Evolutionary conservation across 495 filamentous ascomycete species (phyloP), one percentile per base, ranked within the genome.

Genomic region (Entonaema liquescens): DNA sequence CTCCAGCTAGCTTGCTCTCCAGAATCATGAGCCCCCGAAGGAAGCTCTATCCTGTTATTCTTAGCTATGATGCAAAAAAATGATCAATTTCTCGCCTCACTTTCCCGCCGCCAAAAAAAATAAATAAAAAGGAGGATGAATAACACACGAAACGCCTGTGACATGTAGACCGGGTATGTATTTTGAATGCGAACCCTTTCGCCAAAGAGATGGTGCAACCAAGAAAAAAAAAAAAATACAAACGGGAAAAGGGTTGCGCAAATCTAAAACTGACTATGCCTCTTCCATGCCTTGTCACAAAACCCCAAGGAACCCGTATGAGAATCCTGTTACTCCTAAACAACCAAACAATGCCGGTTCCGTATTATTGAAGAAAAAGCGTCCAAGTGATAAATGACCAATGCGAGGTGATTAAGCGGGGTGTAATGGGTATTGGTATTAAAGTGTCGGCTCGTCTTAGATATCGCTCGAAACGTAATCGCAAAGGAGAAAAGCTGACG

Each of bases 291-390:
- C 65, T 42, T 65, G 70, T 47, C 33, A 49, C 50, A 58, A 68
- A 44, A 50, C 63, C 29, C 61, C 49, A 3, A 47, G 19, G 19
- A 33, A 62, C 68, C 59, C 65, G 62, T 65, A 67, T 69, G 49
- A 57, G 25, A 59, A 59, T 2, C 31, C 35, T 63, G 72, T 40
- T 60, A 68, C 70, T 73, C 70, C 70, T 68, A 62, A 74, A 74
- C 66, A 71, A 66, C 74, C 67, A 67, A 65, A 67, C 54, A 50
- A 77, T 77, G 74, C 74, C 61, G 40, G 63, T 47, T 61, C 70
- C 70, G 47, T 62, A 70, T 72, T 64, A 64, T 72, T 28, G 62
- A 64, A 68, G 15, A 33, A 33, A 56, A 58, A 55, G 26, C 52
- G 29, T 64, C 62, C 42, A 47, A 47, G 44, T 40, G 17, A 31